These are phyloP conservation scores for Citropsis articulata DNA, from an alignment of 345 rosid species.

Conservation along the genomic window DNA sequence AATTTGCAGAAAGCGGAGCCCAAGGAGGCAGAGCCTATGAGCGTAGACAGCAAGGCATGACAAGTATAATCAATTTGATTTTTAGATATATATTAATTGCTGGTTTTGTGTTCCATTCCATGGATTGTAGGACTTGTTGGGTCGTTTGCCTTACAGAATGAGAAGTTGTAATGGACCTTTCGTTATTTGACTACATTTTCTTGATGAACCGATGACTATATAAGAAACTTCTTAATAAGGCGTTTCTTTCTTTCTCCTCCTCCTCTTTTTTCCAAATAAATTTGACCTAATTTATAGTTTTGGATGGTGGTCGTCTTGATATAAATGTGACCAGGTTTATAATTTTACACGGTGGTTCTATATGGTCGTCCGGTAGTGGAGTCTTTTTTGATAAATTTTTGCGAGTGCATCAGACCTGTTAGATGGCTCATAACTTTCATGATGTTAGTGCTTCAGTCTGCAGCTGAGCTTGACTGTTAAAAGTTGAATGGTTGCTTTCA, in stretches of 20 bases:
- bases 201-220: background rate
- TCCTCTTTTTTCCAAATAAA: no score
- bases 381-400: no score
- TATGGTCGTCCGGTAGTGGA: no score
- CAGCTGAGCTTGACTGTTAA: no score
- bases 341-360: no score
- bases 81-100: background rate
- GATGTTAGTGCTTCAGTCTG: no score
- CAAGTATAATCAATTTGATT: background rate
- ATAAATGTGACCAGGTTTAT: no score
- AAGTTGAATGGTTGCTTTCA: no score
- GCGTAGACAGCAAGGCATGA: conserved; percentile 38
- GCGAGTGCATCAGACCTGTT: no score
- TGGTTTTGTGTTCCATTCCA: background rate
- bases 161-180: background rate
- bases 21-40: conserved; percentile 29
- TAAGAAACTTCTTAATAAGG: background rate
- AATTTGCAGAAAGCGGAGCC: conserved; percentile 45
- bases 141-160: background rate
- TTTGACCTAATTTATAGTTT: no score
- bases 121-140: background rate
- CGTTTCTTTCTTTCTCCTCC: no score
- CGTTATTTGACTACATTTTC: background rate
- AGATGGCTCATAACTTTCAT: no score
- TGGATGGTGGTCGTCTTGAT: fast-evolving